Evolutionary conservation across 306 rosid species (phyloP).

Genomic region (Alnus rubra): DNA sequence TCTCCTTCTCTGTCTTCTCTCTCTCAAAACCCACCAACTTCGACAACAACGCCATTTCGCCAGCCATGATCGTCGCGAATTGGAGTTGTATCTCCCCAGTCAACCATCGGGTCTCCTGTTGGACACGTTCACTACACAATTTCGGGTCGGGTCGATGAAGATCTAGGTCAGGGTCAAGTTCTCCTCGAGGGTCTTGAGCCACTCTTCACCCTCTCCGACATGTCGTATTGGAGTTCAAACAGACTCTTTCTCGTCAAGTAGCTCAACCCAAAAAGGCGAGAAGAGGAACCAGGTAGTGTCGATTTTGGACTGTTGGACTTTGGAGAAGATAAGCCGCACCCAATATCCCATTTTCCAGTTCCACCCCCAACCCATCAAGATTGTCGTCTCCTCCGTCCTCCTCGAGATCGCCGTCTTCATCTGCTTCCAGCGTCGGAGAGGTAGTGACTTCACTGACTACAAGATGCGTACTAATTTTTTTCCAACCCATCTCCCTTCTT

Average conservation of each 20-base stretch:
- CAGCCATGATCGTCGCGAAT: slow-evolving; percentile 34
- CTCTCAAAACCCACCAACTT: too few relatives aligned
- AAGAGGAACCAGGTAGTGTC: slow-evolving; percentile 53
- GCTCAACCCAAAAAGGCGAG: slow-evolving; percentile 67
- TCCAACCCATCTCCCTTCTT: too few relatives aligned
- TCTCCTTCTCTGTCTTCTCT: too few relatives aligned
- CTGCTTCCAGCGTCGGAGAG: too few relatives aligned
- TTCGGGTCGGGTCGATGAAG: slow-evolving; percentile 52
- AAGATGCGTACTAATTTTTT: too few relatives aligned
- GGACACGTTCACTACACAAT: slow-evolving; percentile 63
- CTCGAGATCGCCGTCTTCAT: too few relatives aligned
- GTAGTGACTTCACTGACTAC: too few relatives aligned
- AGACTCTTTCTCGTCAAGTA: slow-evolving; percentile 55
- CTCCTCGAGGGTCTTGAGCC: slow-evolving; percentile 48
- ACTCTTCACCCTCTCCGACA: slow-evolving; percentile 24
- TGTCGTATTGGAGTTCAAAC: slow-evolving; percentile 42
- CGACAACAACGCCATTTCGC: too few relatives aligned
- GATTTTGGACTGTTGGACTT: slow-evolving; percentile 36
- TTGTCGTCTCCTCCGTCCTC: too few relatives aligned
- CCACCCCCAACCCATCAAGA: too few relatives aligned
- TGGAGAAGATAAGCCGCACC: slow-evolving; percentile 50
- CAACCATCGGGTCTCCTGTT: slow-evolving; percentile 69
- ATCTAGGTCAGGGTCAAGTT: slow-evolving; percentile 70
- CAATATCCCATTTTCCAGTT: too few relatives aligned
- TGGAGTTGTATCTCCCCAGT: slow-evolving; percentile 54